A percentile compares a stretch with the other conserved stretches of the same genome.
Conservation (phyloP, 768 basidiomycete species). For the Antrodiella citrinella region DNA sequence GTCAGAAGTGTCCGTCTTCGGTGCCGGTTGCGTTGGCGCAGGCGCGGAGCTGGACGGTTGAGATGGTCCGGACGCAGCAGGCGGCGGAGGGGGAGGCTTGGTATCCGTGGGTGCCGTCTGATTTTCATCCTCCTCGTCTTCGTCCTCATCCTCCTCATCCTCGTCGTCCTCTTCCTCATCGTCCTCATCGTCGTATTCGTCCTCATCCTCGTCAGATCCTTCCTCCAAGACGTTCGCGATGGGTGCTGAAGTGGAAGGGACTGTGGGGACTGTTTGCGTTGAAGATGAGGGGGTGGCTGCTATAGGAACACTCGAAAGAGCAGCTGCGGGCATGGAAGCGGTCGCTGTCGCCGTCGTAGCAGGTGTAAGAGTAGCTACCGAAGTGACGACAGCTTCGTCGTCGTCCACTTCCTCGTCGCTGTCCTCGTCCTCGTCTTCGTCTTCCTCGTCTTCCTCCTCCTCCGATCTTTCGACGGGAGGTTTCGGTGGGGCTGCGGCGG, state of each 20-base stretch:
- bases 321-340: neutral
- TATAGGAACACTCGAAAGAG: neutral
- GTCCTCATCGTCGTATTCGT: constrained; percentile 13
- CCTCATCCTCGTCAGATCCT: constrained; percentile 9
- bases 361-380: neutral
- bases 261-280: neutral
- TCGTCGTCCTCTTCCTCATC: constrained; percentile 9
- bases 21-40: neutral
- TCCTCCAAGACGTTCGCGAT: no score
- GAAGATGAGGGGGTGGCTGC: neutral
- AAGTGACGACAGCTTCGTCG: neutral
- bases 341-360: no score
- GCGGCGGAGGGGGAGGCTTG: neutral
- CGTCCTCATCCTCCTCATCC: constrained; percentile 13
- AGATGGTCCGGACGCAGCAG: neutral
- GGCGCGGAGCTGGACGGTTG: neutral
- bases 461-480: neutral
- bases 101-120: neutral
- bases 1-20: neutral
- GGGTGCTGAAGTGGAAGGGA: no score
- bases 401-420: constrained; percentile 8
- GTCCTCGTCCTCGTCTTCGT: neutral
- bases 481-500: neutral
- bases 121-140: constrained; percentile 11
- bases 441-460: neutral